Conservation (phyloP, 2,329 filamentous ascomycete genomes). For the Volutella citrinella region DNA sequence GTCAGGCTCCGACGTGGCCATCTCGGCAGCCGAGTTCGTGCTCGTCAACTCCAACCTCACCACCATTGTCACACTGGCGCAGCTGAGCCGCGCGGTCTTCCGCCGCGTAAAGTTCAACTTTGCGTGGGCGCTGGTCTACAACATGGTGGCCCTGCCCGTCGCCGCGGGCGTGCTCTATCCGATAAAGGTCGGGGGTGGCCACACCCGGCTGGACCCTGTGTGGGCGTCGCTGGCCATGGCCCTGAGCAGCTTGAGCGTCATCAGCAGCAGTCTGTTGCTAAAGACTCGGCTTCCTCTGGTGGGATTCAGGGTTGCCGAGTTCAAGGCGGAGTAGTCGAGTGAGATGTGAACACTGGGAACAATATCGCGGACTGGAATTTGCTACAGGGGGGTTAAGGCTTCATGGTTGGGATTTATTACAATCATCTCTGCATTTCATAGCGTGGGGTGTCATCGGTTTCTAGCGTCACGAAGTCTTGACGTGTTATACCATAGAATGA, state of each 20-base stretch:
- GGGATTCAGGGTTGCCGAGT: conserved; percentile 32
- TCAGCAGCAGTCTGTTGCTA: conserved; percentile 57
- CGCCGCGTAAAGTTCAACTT: conserved; percentile 66
- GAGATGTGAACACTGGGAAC: no score
- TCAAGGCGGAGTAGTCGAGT: no score
- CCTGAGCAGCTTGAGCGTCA: conserved; percentile 61
- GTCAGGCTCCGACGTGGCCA: conserved; percentile 65
- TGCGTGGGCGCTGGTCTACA: conserved; percentile 65
- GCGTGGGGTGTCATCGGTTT: no score
- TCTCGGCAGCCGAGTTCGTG: conserved; percentile 64
- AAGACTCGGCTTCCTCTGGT: conserved; percentile 40
- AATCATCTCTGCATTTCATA: no score
- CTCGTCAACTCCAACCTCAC: conserved; percentile 60
- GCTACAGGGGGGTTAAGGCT: no score
- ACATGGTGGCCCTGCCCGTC: conserved; percentile 60
- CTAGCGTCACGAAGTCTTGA: no score
- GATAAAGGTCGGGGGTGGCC: conserved; percentile 38
- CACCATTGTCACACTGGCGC: no score
- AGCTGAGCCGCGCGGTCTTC: conserved; percentile 62
- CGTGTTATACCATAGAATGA: no score
- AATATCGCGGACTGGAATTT: no score
- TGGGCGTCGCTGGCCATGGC: conserved; percentile 56
- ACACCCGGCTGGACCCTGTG: conserved; percentile 42
- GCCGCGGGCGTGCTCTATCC: conserved; percentile 66
- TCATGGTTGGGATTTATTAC: no score